Percentiles rank a stretch among this genome's conserved stretches.
Evolutionary conservation across 257 asterid genomes (phyloP).

Genomic region (Jaltomata sinuosa): DNA sequence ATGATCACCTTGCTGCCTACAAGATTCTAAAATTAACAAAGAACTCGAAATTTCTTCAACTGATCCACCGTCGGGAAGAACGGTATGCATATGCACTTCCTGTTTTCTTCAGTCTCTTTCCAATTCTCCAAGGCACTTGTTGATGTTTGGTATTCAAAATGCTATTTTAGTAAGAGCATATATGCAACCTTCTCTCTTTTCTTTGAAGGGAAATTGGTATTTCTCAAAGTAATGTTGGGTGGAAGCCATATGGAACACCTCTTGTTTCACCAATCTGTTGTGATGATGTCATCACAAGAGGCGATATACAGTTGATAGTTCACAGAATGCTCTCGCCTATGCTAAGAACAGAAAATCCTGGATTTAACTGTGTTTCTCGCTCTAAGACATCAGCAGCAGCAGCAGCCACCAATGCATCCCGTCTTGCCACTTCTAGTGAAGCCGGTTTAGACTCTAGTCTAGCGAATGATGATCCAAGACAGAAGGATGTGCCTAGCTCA

Average conservation of each 20-base stretch:
- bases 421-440: slow-evolving; percentile 17
- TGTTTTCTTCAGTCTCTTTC: not conserved
- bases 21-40: slow-evolving; percentile 68
- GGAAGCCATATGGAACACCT: slow-evolving; percentile 99
- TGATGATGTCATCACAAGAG: slow-evolving; percentile 69
- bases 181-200: not conserved
- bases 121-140: not conserved
- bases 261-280: slow-evolving; percentile 89
- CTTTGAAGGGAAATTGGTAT: slow-evolving; percentile 59
- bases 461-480: slow-evolving; percentile 21
- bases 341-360: slow-evolving; percentile 42
- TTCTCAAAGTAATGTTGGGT: slow-evolving; percentile 61
- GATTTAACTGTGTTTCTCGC: slow-evolving; percentile 14
- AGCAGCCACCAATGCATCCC: slow-evolving; percentile 22
- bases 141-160: not conserved
- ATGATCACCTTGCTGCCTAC: slow-evolving; percentile 91
- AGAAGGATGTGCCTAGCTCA: slow-evolving; percentile 38
- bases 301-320: slow-evolving; percentile 83
- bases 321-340: slow-evolving; percentile 78
- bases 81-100: slow-evolving; percentile 38
- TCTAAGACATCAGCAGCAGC: slow-evolving; percentile 28
- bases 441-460: slow-evolving; percentile 24
- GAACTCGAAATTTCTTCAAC: slow-evolving; percentile 80
- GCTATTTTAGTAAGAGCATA: not conserved
- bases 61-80: slow-evolving; percentile 93